Base-by-base conservation (phyloP, 176 grass and related monocot genomes). In the Calamus simplicifolius region DNA sequence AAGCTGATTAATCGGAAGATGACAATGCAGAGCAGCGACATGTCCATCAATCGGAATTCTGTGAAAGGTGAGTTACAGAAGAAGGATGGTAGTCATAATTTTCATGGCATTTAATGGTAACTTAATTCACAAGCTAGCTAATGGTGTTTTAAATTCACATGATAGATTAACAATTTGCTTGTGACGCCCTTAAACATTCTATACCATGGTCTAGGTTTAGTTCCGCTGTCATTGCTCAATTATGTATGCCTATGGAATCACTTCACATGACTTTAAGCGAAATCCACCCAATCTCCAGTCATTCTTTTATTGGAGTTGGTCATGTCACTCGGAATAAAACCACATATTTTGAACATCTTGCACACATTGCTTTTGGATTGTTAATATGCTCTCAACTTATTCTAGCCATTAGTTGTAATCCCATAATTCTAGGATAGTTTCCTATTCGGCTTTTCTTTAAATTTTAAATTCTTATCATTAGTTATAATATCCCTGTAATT, bases 211-310 rank as follows among this genome's bases (percentile, higher is more conserved):
- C 61, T 76, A 88, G 75, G 85, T 87, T 88, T 63, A 79, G 82
- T 90, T 79, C 53, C 77, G 31, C 66, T 73, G 73, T 54, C 59
- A 63, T 76, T 78, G 54, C 19, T 63, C 64, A 83, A 61, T 81
- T 74, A 77, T 77, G 52, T 82, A 89, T 83, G 69, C 15, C 56
- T 57, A 66, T 77, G 74, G 83, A 91, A 90, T 88, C 81, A 85
- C 83, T 85, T 88, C 83, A 75, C 86, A 88, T 85, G 81, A 85
- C 87, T 96, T 96, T 90, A 96, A 78, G 92, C 90, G 78, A 96
- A 96, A 90, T 96, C 80, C 81, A 97, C 83, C 81, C 87, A 63
- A 97, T 87, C 83, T 88, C 75, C 73, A 82, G 72, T 79, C 35
- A 52, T 74, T 87, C 76, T 75, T 90, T 77, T 81, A 88, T 88